Base-by-base conservation (phyloP, 2,329 filamentous ascomycete genomes). In the Fusarium tuaranense region DNA sequence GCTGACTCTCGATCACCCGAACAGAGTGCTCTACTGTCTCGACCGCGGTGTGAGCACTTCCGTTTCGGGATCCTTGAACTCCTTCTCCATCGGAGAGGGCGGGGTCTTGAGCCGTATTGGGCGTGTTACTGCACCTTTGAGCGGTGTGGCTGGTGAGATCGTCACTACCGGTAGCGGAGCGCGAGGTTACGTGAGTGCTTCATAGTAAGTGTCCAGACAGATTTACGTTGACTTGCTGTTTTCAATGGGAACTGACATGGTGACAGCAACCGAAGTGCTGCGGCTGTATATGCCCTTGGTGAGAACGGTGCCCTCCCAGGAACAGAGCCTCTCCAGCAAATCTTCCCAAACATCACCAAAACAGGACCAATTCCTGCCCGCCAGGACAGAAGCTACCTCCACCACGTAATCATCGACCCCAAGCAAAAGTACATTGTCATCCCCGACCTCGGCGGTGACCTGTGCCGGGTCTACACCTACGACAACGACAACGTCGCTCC, bases 321-420 rank as follows among this genome's bases (percentile, higher is more conserved):
- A 7, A 72, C 69, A 2, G 69, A 57, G 1, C 73, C 66, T 4
- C 10, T 78, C 12, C 76, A 78, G 51, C 63, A 71, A 18, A 41
- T 78, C 4, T 62, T 71, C 8, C 65, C 76, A 2, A 78, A 61
- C 1, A 67, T 78, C 13, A 74, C 48, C 22, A 46, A 75, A 9
- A 75, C 71, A 1, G 76, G 76, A 0, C 75, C 76, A 1, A 67
- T 78, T 7, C 13, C 72, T 7, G 63, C 66, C 13, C 75, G 76
- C 16, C 76, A 78, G 16, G 76, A 78, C 20, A 64, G 66, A 1
- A 78, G 76, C 9, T 76, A 78, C 10, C 69, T 78, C 0, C 76
- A 78, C 39, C 73, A 78, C 3, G 76, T 78, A 16, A 75, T 78
- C 0, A 25, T 74, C 10, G 76, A 78, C 39, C 76, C 76, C 12